Evolutionary conservation across 805 yeast genomes (phyloP).

Genomic region (Wickerhamomyces queroliae): DNA sequence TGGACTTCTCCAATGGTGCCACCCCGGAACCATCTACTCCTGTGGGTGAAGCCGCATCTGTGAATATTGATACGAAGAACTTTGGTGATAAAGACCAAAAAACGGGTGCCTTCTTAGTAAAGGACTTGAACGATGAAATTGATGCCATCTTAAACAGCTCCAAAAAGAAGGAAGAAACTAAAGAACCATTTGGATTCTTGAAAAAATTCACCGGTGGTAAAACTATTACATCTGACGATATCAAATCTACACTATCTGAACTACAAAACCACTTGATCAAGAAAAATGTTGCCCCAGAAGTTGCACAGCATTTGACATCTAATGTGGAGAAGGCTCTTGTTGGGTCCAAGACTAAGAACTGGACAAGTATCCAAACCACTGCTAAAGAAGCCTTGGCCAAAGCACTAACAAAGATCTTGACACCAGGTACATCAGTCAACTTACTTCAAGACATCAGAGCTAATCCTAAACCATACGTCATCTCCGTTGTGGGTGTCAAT

Average conservation of each 20-base stretch:
- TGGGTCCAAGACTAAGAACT: constrained; percentile 66
- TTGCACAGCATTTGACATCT: constrained; percentile 65
- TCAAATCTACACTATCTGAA: constrained; percentile 56
- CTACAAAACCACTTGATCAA: constrained; percentile 73
- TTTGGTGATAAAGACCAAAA: constrained; percentile 35
- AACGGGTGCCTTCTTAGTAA: constrained; percentile 59
- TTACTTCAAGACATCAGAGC: constrained; percentile 64
- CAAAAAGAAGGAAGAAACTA: constrained; percentile 19
- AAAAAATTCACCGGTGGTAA: constrained; percentile 64
- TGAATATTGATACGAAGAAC: constrained; percentile 24
- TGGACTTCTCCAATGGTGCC: constrained; percentile 49
- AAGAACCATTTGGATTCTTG: constrained; percentile 51
- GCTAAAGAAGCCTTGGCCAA: constrained; percentile 61
- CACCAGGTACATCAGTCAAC: constrained; percentile 90
- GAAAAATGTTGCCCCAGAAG: constrained; percentile 89
- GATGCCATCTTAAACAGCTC: constrained; percentile 30
- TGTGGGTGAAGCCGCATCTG: constrained; percentile 13
- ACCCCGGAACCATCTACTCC: constrained; percentile 10
- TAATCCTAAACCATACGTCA: constrained; percentile 69
- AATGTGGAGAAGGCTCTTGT: constrained; percentile 64
- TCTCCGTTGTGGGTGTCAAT: constrained; percentile 95
- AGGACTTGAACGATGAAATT: constrained; percentile 52
- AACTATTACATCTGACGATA: constrained; percentile 55
- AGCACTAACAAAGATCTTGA: constrained; percentile 65
- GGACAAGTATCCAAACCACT: constrained; percentile 70